Conservation (phyloP, 2,329 filamentous ascomycete species). For the Talaromyces sp. region DNA sequence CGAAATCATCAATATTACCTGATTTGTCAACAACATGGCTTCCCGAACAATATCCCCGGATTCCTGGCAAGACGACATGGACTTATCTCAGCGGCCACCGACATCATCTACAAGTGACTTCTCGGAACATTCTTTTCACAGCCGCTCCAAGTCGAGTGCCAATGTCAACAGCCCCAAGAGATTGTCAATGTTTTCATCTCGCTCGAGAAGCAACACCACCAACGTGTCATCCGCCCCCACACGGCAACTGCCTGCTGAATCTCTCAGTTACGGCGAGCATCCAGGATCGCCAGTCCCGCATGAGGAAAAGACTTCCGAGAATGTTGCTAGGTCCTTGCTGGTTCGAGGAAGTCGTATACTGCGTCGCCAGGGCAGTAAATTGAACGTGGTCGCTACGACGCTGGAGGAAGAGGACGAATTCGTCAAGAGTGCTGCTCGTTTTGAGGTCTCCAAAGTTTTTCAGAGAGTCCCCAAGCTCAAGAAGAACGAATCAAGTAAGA, state of each 20-base stretch:
- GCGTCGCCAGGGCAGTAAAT: conserved; percentile 47
- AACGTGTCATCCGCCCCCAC: conserved; percentile 49
- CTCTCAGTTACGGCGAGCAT: conserved; percentile 35
- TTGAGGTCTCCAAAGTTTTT: conserved; percentile 34
- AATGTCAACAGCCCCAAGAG: conserved; percentile 39
- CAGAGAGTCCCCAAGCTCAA: conserved; percentile 29
- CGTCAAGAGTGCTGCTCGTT: conserved; percentile 29
- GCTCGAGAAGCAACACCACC: conserved; percentile 46
- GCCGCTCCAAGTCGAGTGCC: conserved; percentile 36
- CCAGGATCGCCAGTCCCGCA: conserved; percentile 28
- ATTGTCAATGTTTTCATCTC: conserved; percentile 38
- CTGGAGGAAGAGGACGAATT: conserved; percentile 41
- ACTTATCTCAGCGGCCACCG: conserved; percentile 30
- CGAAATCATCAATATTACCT: background rate
- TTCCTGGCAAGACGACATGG: conserved; percentile 24
- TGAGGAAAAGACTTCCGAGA: conserved; percentile 36
- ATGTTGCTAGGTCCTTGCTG: conserved; percentile 40
- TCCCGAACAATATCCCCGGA: conserved; percentile 10
- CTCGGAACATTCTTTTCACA: conserved; percentile 33
- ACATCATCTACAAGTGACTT: conserved; percentile 34
- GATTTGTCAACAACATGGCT: background rate
- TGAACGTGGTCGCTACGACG: conserved; percentile 41
- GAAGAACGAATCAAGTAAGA: conserved; percentile 38
- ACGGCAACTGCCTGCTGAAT: conserved; percentile 45
- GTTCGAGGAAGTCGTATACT: conserved; percentile 47